Evolutionary conservation across 495 filamentous ascomycete species (phyloP), one percentile per base, ranked within the genome.

Genomic region (Talaromyces wortmannii): DNA sequence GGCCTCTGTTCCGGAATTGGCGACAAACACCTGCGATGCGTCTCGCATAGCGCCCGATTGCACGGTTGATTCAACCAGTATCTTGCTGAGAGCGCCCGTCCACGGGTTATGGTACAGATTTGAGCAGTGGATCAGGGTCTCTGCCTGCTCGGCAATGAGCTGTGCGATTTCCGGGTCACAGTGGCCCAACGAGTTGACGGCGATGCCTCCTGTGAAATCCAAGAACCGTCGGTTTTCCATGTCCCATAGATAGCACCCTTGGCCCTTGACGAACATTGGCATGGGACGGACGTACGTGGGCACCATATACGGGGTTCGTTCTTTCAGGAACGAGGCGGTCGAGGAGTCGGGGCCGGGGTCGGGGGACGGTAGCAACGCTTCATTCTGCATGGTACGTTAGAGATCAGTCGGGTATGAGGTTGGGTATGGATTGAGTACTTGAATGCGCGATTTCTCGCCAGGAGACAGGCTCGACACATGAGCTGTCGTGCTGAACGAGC

Each of bases 81-180:
- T 72, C 67, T 90, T 81, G 57, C 88, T 95, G 46, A 98, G 82
- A 8, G 83, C 82, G 45, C 91, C 92, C 3, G 87, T 95, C 91
- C 92, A 96, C 17, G 84, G 85, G 70, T 96, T 97, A 70, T 96
- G 86, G 76, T 97, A 98, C 31, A 98, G 82, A 68, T 98, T 98
- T 4, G 90, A 96, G 48, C 87, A 84, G 64, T 98, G 94, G 45
- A 96, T 78, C 33, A 97, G 78, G 3, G 84, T 90, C 59, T 86
- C 77, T 42, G 89, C 77, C 79, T 97, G 94, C 56, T 94, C 79
- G 8, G 83, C 75, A 50, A 90, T 72, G 23, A 96, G 75, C 57
- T 82, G 71, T 11, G 83, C 64, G 55, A 92, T 77, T 61, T 83
- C 84, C 6, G 84, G 78, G 57, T 97, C 87, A 62, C 85, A 87